Evolutionary conservation across 306 rosid genomes (phyloP), one percentile per base, ranked within the genome.

Genomic region (Clitoria ternatea): DNA sequence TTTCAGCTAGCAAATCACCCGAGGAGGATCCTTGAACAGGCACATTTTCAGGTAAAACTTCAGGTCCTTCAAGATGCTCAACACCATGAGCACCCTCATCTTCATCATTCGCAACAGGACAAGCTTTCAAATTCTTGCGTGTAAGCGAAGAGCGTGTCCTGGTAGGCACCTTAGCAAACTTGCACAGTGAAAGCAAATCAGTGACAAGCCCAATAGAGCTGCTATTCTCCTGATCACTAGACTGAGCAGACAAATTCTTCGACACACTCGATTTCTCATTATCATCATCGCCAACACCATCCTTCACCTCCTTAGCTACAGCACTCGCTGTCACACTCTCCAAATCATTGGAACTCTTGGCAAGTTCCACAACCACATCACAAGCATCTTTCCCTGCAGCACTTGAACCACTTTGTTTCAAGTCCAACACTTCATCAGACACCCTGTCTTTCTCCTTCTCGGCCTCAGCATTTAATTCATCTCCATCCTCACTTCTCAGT

Each of bases 151-250:
- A 85, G 54, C 98, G 97, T 1, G 69, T 87, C 78, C 74, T 88
- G 14, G 98, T 90, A 63, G 98, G 98, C 50, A 88, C 89, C 89
- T 88, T 90, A 24, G 85, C 82, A 73, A 82, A 88, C 61, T 85
- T 86, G 77, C 93, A 86, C 0, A 85, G 75, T 9, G 88, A 82
- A 47, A 88, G 81, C 30, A 90, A 83, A 85, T 90, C 89, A 69
- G 80, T 70, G 35, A 70, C 75, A 72, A 2, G 82, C 66, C 72
- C 72, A 54, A 72, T 66, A 20, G 81, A 73, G 70, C 72, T 45
- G 75, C 65, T 77, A 50, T 61, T 72, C 62, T 81, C 90, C 56
- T 48, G 77, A 66, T 69, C 86, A 59, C 66, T 69, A 15, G 67
- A 76, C 74, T 74, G 78, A 14, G 55, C 27, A 33, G 82, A 80